phyloP scores from a whole-genome alignment of 2,329 filamentous ascomycete genomes.

The Dothideomycetidae sp. region DNA sequence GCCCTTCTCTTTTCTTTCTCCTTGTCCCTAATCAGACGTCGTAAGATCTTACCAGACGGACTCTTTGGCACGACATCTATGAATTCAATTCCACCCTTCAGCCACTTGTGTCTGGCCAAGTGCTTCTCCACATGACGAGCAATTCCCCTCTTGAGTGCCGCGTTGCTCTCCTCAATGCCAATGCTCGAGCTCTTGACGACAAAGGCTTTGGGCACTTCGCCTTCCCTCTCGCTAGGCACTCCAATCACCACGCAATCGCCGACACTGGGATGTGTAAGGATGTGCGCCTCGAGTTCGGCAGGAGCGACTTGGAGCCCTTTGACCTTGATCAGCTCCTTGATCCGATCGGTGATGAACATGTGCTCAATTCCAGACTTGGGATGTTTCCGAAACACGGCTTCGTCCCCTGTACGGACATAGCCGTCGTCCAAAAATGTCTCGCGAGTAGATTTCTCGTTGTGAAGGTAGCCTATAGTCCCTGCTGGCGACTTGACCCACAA shows the following conservation, averaged over 20 bases:
- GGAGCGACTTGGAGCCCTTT: conserved; percentile 39
- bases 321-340: conserved; percentile 46
- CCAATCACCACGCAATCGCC: conserved; percentile 68
- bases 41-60: conserved; percentile 45
- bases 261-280: conserved; percentile 61
- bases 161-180: conserved; percentile 38
- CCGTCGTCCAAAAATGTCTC: conserved; percentile 57
- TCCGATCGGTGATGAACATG: conserved; percentile 69
- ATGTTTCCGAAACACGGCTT: conserved; percentile 54
- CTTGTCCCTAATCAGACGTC: conserved; percentile 52
- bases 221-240: conserved; percentile 47
- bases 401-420: conserved; percentile 65
- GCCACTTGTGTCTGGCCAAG: conserved; percentile 49
- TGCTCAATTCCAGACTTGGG: conserved; percentile 56
- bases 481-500: conserved; percentile 64
- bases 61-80: conserved; percentile 39
- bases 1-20: conserved; percentile 46
- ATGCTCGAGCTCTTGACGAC: conserved; percentile 44
- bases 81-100: conserved; percentile 46
- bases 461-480: conserved; percentile 68
- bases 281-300: conserved; percentile 66
- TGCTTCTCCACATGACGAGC: conserved; percentile 45
- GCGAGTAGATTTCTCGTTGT: conserved; percentile 65
- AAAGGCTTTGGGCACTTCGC: conserved; percentile 50
- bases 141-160: conserved; percentile 36